phyloP scores from a whole-genome alignment of 257 asterid species.

The Avicennia marina region DNA sequence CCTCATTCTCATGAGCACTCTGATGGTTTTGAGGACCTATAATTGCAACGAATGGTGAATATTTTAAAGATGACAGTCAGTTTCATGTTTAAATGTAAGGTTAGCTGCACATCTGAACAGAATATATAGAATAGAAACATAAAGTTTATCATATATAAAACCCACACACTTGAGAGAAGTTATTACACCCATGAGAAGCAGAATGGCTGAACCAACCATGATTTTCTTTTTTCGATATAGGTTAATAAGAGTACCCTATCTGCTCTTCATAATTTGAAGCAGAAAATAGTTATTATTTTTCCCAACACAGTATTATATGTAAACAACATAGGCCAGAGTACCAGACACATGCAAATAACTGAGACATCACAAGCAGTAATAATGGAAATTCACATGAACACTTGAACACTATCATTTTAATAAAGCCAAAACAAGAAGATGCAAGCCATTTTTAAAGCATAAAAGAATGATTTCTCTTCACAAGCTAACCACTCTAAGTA shows the following conservation, averaged over 20 bases:
- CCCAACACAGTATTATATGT: not conserved
- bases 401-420: too few species aligned
- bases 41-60: conserved; percentile 10
- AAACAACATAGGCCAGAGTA: not conserved
- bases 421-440: not conserved
- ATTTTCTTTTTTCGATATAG: not conserved
- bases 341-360: not conserved
- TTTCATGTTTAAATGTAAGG: not conserved
- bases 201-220: not conserved
- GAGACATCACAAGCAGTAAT: too few species aligned
- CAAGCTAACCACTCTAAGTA: not conserved
- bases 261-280: too few species aligned
- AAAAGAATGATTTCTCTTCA: not conserved
- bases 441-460: conserved; percentile 5
- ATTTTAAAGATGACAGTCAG: not conserved
- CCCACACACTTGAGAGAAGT: not conserved
- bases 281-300: not conserved
- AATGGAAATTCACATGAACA: too few species aligned
- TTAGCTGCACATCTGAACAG: not conserved
- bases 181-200: conserved; percentile 11
- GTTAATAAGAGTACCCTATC: too few species aligned
- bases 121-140: not conserved
- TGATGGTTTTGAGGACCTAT: conserved; percentile 73
- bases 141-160: not conserved
- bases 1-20: conserved; percentile 60